Percentiles rank a stretch among this genome's conserved stretches.
Evolutionary conservation across 177 flowering plant genomes (phyloP).

Genomic region (Vitis hybrid): DNA sequence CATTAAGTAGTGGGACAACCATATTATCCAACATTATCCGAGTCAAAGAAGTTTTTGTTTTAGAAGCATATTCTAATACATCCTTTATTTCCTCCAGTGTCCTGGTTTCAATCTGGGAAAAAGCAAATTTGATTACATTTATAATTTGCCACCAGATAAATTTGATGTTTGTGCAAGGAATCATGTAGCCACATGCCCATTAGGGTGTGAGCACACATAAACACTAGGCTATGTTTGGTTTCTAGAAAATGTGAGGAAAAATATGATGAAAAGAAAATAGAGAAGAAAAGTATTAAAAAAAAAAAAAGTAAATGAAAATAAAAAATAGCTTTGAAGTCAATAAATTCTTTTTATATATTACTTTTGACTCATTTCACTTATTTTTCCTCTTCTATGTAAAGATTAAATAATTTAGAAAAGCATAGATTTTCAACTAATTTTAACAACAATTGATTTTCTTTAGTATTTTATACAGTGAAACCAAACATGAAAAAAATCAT

Average conservation of each 20-base stretch:
- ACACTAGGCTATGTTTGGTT: background rate
- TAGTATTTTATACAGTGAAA: too few species aligned
- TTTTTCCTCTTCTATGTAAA: too few species aligned
- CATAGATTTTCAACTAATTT: too few species aligned
- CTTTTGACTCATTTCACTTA: too few species aligned
- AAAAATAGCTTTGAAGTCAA: too few species aligned
- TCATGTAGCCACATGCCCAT: background rate
- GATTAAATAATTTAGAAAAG: too few species aligned
- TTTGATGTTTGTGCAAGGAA: background rate
- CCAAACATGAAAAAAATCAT: too few species aligned
- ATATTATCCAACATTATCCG: constrained; percentile 97
- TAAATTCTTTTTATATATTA: too few species aligned
- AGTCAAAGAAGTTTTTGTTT: constrained; percentile 59
- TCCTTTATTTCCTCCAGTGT: constrained; percentile 88
- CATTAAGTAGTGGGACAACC: constrained; percentile 81
- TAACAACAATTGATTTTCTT: too few species aligned
- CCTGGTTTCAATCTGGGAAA: constrained; percentile 78
- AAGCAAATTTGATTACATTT: background rate
- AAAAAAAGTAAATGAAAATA: background rate
- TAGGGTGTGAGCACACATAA: background rate
- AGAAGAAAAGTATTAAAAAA: background rate
- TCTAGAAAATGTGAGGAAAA: background rate
- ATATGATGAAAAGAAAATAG: background rate
- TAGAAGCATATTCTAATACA: constrained; percentile 71
- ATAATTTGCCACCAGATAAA: background rate